phyloP scores from a whole-genome alignment of 2,329 filamentous ascomycete species.

The Parastagonospora avenae region DNA sequence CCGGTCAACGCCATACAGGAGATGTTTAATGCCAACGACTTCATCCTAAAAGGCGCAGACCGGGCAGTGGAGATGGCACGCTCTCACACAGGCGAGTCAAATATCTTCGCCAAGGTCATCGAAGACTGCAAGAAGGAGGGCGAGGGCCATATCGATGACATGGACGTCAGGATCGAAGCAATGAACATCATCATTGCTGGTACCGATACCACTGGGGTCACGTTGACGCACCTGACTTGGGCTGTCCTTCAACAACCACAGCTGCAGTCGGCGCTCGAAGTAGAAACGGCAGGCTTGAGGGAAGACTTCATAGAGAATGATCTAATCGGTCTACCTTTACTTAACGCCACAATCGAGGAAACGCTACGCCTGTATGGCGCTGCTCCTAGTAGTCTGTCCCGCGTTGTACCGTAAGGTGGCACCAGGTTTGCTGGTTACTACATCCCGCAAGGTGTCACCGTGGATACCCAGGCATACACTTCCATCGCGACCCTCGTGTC shows the following conservation, averaged over 20 bases:
- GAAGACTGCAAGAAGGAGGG: slow-evolving; percentile 37
- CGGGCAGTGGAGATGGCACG: slow-evolving; percentile 39
- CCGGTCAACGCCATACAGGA: slow-evolving; percentile 36
- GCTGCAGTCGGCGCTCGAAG: slow-evolving; percentile 25
- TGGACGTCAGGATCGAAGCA: slow-evolving; percentile 40
- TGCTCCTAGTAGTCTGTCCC: slow-evolving; percentile 43
- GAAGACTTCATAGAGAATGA: slow-evolving; percentile 34
- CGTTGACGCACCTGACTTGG: slow-evolving; percentile 44
- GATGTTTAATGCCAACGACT: slow-evolving; percentile 44
- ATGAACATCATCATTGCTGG: slow-evolving; percentile 44
- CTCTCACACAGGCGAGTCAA: slow-evolving; percentile 34
- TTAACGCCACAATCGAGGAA: slow-evolving; percentile 49
- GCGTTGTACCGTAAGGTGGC: slow-evolving; percentile 46
- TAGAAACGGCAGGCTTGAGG: slow-evolving; percentile 23
- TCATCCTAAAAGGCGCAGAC: slow-evolving; percentile 35
- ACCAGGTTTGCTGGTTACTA: slow-evolving; percentile 40
- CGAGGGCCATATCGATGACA: slow-evolving; percentile 36
- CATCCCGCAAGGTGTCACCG: slow-evolving; percentile 45
- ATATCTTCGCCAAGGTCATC: slow-evolving; percentile 42
- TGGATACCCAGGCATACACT: slow-evolving; percentile 48
- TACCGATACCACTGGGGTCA: slow-evolving; percentile 42
- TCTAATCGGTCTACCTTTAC: slow-evolving; percentile 39
- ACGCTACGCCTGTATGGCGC: slow-evolving; percentile 46
- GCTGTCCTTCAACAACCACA: slow-evolving; percentile 31
- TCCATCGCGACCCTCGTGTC: slow-evolving; percentile 45